Conservation (phyloP, 208 protist genomes). For the Trypanosoma rangeli region DNA sequence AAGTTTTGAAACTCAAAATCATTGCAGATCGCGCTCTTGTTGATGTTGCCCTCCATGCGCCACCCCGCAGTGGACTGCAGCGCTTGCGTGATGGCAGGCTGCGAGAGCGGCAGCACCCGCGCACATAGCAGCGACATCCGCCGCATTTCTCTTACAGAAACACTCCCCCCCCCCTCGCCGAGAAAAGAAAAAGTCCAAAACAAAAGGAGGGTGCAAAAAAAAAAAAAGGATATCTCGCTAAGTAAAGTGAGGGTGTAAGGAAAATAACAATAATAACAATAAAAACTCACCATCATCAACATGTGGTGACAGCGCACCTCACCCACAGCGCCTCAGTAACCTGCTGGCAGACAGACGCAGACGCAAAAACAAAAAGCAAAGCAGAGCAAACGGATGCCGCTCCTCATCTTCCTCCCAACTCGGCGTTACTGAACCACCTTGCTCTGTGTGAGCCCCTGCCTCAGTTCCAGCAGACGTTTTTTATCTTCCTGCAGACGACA, state of each 20-base stretch:
- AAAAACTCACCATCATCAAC: neutral
- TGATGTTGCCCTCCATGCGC: slow-evolving; percentile 44
- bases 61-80: slow-evolving; percentile 78
- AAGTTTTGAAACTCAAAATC: slow-evolving; percentile 91
- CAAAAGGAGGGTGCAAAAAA: slow-evolving; percentile 4
- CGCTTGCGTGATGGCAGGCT: slow-evolving; percentile 82
- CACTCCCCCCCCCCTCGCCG: neutral
- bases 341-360: no score
- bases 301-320: neutral
- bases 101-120: slow-evolving; percentile 45
- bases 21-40: slow-evolving; percentile 42
- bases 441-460: neutral
- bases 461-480: slow-evolving; percentile 37
- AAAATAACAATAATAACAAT: no score
- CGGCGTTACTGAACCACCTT: neutral
- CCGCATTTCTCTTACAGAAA: slow-evolving; percentile 10
- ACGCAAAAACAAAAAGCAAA: neutral
- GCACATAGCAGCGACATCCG: neutral
- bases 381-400: neutral
- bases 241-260: neutral
- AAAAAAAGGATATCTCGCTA: neutral
- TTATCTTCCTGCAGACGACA: slow-evolving; percentile 37
- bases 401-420: neutral
- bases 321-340: neutral
- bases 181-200: slow-evolving; percentile 5